Conservation (phyloP, 768 basidiomycete species). For the Podaxis sp. region DNA sequence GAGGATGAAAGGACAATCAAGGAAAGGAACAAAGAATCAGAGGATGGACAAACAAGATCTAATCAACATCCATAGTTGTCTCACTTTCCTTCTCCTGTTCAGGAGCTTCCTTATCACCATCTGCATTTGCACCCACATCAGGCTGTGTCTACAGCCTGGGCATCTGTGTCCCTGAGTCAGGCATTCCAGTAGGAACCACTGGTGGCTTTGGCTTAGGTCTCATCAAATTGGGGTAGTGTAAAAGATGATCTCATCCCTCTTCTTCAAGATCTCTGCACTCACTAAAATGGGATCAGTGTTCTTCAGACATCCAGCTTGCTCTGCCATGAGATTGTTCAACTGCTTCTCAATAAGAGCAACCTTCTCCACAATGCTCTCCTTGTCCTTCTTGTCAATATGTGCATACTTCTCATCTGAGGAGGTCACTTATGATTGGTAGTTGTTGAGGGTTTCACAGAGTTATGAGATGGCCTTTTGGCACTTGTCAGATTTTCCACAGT, state of each 20-base stretch:
- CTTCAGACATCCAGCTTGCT: slow-evolving; percentile 89
- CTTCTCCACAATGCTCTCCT: slow-evolving; percentile 83
- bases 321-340: slow-evolving; percentile 89
- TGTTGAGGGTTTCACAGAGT: slow-evolving; percentile 87
- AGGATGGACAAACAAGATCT: slow-evolving; percentile 25
- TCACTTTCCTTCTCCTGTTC: slow-evolving; percentile 34
- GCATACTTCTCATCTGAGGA: slow-evolving; percentile 84
- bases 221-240: slow-evolving; percentile 88
- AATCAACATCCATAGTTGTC: slow-evolving; percentile 88
- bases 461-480: slow-evolving; percentile 69
- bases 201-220: slow-evolving; percentile 89
- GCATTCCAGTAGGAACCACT: slow-evolving; percentile 42
- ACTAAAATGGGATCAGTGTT: slow-evolving; percentile 84
- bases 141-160: slow-evolving; percentile 64
- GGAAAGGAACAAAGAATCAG: neutral
- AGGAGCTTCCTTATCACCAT: slow-evolving; percentile 26
- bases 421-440: slow-evolving; percentile 80
- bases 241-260: slow-evolving; percentile 89
- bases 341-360: slow-evolving; percentile 90
- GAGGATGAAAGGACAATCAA: neutral
- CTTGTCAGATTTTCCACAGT: slow-evolving; percentile 82
- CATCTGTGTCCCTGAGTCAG: slow-evolving; percentile 42
- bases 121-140: slow-evolving; percentile 5
- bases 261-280: slow-evolving; percentile 82
- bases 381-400: slow-evolving; percentile 90